Conservation (phyloP, 2,329 filamentous ascomycete genomes). For the Monosporascus sp. region DNA sequence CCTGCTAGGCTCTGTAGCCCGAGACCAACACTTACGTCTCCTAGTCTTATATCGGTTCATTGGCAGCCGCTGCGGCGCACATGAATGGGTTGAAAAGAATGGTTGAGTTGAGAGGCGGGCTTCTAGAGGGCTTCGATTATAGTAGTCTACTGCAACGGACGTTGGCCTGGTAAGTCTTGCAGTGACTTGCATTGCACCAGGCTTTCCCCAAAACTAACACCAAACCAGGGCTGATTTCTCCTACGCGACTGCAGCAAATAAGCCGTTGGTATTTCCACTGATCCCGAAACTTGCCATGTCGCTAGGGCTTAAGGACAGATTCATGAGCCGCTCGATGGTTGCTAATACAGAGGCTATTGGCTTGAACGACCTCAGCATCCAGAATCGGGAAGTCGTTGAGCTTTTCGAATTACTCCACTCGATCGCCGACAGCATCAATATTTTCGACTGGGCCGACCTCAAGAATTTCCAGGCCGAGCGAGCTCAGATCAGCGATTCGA, state of each 20-base stretch:
- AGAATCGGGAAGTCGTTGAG: conserved; percentile 21
- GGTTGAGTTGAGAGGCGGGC: conserved; percentile 26
- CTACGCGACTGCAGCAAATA: conserved; percentile 24
- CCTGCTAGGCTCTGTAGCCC: no score
- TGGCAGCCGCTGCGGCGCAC: conserved; percentile 24
- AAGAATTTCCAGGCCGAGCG: conserved; percentile 22
- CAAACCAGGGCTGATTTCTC: conserved; percentile 26
- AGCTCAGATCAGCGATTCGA: conserved; percentile 26
- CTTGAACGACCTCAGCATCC: conserved; percentile 16
- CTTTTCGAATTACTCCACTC: conserved; percentile 26
- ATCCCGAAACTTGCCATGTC: conserved; percentile 23
- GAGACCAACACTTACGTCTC: background rate
- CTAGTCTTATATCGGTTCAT: conserved; percentile 25
- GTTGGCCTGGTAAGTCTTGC: conserved; percentile 22
- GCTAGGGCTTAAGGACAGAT: conserved; percentile 21
- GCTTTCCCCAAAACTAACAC: conserved; percentile 6
- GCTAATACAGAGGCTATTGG: conserved; percentile 11
- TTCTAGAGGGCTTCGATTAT: conserved; percentile 25
- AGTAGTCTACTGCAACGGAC: conserved; percentile 26
- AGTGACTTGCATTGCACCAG: background rate
- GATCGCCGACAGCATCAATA: conserved; percentile 23
- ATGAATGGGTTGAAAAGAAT: conserved; percentile 28
- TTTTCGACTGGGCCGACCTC: conserved; percentile 26
- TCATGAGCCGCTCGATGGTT: conserved; percentile 20
- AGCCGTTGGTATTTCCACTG: conserved; percentile 25